Percentiles rank a stretch among this genome's conserved stretches.
phyloP scores from a whole-genome alignment of 768 basidiomycete species.

The Xerocomus brunneocitrinus region DNA sequence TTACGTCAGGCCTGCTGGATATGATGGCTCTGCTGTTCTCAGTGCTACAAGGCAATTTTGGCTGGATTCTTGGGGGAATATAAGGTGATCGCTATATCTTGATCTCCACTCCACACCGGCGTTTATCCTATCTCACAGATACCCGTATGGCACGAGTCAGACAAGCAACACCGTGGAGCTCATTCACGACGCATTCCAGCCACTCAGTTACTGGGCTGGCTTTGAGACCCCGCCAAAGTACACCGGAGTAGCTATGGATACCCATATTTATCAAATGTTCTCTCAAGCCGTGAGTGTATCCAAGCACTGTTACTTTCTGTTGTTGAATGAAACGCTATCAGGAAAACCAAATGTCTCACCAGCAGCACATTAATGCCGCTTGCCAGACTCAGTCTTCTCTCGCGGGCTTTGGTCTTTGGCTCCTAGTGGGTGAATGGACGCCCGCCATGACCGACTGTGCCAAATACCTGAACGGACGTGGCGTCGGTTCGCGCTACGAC shows the following conservation, averaged over 20 bases:
- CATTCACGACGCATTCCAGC: slow-evolving; percentile 78
- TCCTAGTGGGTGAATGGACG: slow-evolving; percentile 86
- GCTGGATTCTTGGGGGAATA: slow-evolving; percentile 69
- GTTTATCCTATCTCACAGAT: slow-evolving; percentile 24
- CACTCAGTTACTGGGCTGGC: slow-evolving; percentile 63
- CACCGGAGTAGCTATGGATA: slow-evolving; percentile 73
- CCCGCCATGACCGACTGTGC: slow-evolving; percentile 70
- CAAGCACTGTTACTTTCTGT: background rate
- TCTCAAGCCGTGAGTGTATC: slow-evolving; percentile 43
- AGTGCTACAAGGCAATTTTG: slow-evolving; percentile 56
- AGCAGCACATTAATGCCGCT: slow-evolving; percentile 57
- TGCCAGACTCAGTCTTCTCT: slow-evolving; percentile 48
- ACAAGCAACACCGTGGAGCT: slow-evolving; percentile 57
- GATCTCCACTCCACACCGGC: background rate
- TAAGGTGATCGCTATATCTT: slow-evolving; percentile 42
- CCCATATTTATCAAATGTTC: slow-evolving; percentile 78
- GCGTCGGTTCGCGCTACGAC: slow-evolving; percentile 59
- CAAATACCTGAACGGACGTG: slow-evolving; percentile 69
- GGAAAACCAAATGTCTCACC: slow-evolving; percentile 43
- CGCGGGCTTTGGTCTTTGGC: slow-evolving; percentile 62
- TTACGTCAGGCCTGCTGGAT: slow-evolving; percentile 67
- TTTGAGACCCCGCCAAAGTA: slow-evolving; percentile 51
- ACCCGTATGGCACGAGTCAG: slow-evolving; percentile 40
- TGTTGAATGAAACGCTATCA: slow-evolving; percentile 17
- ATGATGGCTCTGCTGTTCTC: slow-evolving; percentile 48